Base-by-base conservation (phyloP, 768 basidiomycete genomes). In the Mycena vitilis region DNA sequence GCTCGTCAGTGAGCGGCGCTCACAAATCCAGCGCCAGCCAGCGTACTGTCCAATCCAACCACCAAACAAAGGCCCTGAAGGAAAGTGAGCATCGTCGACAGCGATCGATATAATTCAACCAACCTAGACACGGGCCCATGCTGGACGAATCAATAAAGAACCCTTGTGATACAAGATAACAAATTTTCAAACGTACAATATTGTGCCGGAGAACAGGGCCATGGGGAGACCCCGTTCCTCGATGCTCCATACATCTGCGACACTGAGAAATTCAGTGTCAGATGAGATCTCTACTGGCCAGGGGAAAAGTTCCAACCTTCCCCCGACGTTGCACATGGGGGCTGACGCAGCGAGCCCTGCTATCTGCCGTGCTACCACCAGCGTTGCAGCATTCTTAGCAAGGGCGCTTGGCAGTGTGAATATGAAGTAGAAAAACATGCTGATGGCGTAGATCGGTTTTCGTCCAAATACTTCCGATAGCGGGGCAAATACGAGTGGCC, bases 1-100 rank as follows among this genome's bases (percentile, higher is more conserved):
- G 38, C 3, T 44, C 4, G 60, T n/a, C 11, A 12, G 60, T 58
- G 44, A 49, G 30, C 61, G 40, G 20, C 73, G 76, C 48, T 66
- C 13, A 80, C 82, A 87, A 34, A 86, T 79, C 81, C 81, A 84
- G 53, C 82, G 72, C 83, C 83, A 84, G 0, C 84, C 85, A n/a
- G 78, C 78, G n/a, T 74, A 69, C 71, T 83, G 76, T 6, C 83
- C 81, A 60, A 85, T 86, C 75, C 80, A 83, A 4, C 84, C 83
- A 42, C 85, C 86, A 37, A 86, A 72, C 71, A 89, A 78, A 0
- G 87, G 87, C 1, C 86, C 86, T 52, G 15, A 36, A 16, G 11
- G 44, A 7, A 16, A 34, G 15, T 44, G 16, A 42, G 16, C 45
- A n/a, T 58, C 57, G 11, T 25, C n/a, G 36, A 38, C 30, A 13